phyloP scores from a whole-genome alignment of 345 rosid genomes.

The Brassica juncea region DNA sequence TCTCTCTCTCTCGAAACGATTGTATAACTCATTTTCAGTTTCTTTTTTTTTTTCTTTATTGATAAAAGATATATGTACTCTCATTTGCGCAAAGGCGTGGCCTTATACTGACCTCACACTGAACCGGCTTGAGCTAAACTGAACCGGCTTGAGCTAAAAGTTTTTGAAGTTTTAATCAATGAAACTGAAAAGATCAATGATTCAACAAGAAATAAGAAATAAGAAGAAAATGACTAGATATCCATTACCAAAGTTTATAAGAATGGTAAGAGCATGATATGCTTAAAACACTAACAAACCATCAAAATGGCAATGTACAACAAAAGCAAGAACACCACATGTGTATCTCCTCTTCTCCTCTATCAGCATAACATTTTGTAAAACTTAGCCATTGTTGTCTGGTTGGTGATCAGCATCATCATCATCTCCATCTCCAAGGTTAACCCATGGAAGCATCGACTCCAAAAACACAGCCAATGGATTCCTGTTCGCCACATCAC shows the following conservation, averaged over 20 bases:
- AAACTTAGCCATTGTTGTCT: constrained; percentile 42
- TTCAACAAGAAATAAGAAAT: neutral
- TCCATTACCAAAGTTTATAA: too few species aligned
- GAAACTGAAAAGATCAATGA: too few species aligned
- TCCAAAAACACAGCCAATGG: constrained; percentile 66
- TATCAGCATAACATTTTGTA: constrained; percentile 3
- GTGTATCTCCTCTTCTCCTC: neutral
- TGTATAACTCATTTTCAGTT: too few species aligned
- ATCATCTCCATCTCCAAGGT: constrained; percentile 47
- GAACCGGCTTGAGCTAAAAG: too few species aligned
- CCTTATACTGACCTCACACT: too few species aligned
- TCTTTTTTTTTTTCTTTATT: too few species aligned
- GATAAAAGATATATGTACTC: too few species aligned
- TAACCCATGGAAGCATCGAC: constrained; percentile 81
- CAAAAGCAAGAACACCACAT: constrained; percentile 11
- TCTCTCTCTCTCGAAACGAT: too few species aligned
- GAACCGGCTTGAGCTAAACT: too few species aligned
- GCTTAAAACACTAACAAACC: constrained; percentile 3
- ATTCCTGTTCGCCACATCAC: constrained; percentile 60
- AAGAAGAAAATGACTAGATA: neutral
- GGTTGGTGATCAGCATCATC: constrained; percentile 41
- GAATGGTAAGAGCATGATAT: too few species aligned
- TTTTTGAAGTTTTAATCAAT: too few species aligned
- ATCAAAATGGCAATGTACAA: constrained; percentile 29
- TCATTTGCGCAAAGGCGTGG: too few species aligned